Evolutionary conservation across 2,329 filamentous ascomycete genomes (phyloP), one percentile per base, ranked within the genome.

Genomic region (Cytospora schulzeri): DNA sequence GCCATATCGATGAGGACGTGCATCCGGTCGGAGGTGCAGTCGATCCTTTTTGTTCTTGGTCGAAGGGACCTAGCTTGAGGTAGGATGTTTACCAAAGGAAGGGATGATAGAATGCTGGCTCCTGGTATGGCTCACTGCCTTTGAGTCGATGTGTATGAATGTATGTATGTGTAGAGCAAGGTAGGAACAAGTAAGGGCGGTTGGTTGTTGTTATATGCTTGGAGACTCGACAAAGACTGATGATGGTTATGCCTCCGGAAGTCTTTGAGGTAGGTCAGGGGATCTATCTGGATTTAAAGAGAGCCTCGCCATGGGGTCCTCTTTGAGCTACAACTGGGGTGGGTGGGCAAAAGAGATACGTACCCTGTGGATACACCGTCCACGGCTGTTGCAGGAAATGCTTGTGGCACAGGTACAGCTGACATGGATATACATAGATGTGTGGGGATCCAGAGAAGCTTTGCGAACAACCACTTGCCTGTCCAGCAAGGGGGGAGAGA

Each of bases 1-100:
- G 62, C 62, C 73, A 75, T 75, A 65, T 73, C 70, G 69, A 72
- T 61, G 64, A 70, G 63, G 55, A 70, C 70, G 59, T 68, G 70
- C 52, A 73, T 67, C 54, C 68, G 70, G 57, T 65, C 53, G 50
- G 68, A 57, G 28, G 68, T 56, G 50, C 38, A 67, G 59, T 60
- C 57, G 33, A 69, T 66, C 29, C 67, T 62, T 35, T 48, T 61
- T 61, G 66, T 60, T 54, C 62, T 64, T 35, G 33, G 41, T 65
- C 60, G 57, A 63, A 48, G 53, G 29, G 52, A 53, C 22, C n/a
- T 53, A 28, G 26, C n/a, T 63, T 63, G 38, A 29, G 35, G 11
- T n/a, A 60, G n/a, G 48, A 54, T 55, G 35, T 62, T 24, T 56
- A 26, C 38, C 52, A 56, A 41, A n/a, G 15, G 54, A 35, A 62